Evolutionary conservation across 306 rosid genomes (phyloP).

Genomic region (Oxytropis ochrocephala): DNA sequence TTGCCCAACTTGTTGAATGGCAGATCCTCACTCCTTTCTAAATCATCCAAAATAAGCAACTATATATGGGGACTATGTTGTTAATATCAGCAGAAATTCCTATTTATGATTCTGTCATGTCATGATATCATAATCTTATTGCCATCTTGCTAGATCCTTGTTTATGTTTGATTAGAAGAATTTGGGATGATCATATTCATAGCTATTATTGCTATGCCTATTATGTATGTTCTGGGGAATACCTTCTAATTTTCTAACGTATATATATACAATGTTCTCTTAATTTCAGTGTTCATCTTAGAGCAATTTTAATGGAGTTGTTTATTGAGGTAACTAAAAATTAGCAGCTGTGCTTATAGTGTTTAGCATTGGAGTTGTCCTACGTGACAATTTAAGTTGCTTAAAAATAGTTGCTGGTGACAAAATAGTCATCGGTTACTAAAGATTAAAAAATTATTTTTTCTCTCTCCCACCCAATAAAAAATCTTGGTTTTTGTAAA

Average conservation of each 20-base stretch:
- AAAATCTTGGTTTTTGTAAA: too few species aligned
- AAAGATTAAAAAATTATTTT: too few species aligned
- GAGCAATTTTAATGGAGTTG: too few species aligned
- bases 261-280: neutral
- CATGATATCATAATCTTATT: neutral
- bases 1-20: neutral
- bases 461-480: too few species aligned
- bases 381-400: too few species aligned
- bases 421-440: too few species aligned
- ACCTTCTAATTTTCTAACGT: neutral
- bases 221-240: neutral
- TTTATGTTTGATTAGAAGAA: neutral
- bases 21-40: conserved; percentile 22
- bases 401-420: too few species aligned
- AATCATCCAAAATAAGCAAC: neutral
- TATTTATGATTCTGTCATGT: neutral
- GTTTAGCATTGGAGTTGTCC: too few species aligned
- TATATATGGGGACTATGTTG: neutral
- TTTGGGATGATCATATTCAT: neutral
- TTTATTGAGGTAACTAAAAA: too few species aligned
- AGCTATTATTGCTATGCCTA: neutral
- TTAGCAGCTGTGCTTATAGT: too few species aligned
- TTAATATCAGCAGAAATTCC: neutral
- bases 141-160: neutral
- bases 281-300: neutral